Conservation (phyloP, 305 asterid species). For the Fraxinus ornus region DNA sequence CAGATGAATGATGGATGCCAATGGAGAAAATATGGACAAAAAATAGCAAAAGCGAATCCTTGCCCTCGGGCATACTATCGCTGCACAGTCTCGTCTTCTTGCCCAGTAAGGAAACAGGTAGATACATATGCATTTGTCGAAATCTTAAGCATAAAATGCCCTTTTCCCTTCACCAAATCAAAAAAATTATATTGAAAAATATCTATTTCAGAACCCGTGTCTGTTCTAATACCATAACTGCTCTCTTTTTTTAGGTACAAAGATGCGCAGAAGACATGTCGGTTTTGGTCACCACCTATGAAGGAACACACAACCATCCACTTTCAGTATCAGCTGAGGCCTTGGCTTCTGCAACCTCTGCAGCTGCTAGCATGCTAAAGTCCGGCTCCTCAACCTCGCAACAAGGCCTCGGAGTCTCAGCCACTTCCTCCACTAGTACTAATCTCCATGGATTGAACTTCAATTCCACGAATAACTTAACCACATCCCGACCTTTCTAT, state of each 20-base stretch:
- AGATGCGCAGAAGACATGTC: slow-evolving; percentile 50
- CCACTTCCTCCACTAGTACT: slow-evolving; percentile 25
- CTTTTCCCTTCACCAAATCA: neutral
- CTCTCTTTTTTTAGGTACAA: slow-evolving; percentile 42
- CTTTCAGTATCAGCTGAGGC: slow-evolving; percentile 45
- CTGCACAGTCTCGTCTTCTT: slow-evolving; percentile 45
- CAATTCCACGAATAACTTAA: slow-evolving; percentile 18
- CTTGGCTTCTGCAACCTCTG: slow-evolving; percentile 54
- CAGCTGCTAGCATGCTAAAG: slow-evolving; percentile 50
- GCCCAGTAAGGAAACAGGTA: slow-evolving; percentile 63
- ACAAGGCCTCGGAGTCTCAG: slow-evolving; percentile 12
- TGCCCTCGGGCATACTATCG: slow-evolving; percentile 65
- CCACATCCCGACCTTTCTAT: neutral
- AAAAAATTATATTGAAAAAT: neutral
- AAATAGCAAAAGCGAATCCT: slow-evolving; percentile 54
- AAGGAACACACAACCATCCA: slow-evolving; percentile 60
- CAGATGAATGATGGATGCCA: slow-evolving; percentile 71
- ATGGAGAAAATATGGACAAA: slow-evolving; percentile 68
- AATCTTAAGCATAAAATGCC: neutral
- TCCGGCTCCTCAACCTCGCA: slow-evolving; percentile 39
- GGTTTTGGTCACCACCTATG: slow-evolving; percentile 45
- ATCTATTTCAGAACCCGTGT: neutral
- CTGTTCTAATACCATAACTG: neutral
- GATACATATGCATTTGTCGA: neutral
- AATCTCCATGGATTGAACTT: slow-evolving; percentile 24